Evolutionary conservation across 306 rosid genomes (phyloP).

Genomic region (Myrica gale): DNA sequence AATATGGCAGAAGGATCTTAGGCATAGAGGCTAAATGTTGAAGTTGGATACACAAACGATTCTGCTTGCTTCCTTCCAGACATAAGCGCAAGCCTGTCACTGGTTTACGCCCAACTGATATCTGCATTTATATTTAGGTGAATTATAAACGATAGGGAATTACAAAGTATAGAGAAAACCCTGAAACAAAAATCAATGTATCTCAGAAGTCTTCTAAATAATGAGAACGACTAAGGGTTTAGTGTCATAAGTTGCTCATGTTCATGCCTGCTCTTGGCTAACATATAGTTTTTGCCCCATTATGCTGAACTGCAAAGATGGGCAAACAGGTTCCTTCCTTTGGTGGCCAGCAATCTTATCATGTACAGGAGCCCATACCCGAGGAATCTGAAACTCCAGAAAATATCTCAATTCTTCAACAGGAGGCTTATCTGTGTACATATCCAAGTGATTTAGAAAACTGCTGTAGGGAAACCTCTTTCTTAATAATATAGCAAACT

Average conservation of each 20-base stretch:
- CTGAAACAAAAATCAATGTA: not conserved
- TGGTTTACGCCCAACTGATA: conserved; percentile 81
- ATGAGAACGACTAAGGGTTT: not conserved
- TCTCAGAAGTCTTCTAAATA: not conserved
- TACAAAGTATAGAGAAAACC: not conserved
- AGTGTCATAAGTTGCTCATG: conserved; percentile 4
- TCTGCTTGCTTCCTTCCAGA: conserved; percentile 75
- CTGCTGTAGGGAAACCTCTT: conserved; percentile 3
- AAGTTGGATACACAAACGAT: conserved; percentile 72
- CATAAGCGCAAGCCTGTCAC: conserved; percentile 72
- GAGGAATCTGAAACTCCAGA: conserved; percentile 85
- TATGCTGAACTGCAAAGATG: conserved; percentile 88
- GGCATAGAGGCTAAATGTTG: conserved; percentile 79
- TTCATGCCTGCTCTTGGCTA: conserved; percentile 85
- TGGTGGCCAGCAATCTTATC: conserved; percentile 71
- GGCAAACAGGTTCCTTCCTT: conserved; percentile 96
- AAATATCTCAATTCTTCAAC: conserved; percentile 90
- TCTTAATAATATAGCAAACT: conserved; percentile 17
- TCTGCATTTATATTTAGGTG: conserved; percentile 40
- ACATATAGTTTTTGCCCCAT: conserved; percentile 93
- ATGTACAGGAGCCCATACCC: conserved; percentile 75
- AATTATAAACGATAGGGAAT: not conserved
- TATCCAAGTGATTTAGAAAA: conserved; percentile 11
- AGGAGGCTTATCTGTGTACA: conserved; percentile 81
- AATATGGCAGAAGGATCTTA: conserved; percentile 65